Base-by-base conservation (phyloP, 352 stramenopile genomes). In the Phytophthora chlamydospora region DNA sequence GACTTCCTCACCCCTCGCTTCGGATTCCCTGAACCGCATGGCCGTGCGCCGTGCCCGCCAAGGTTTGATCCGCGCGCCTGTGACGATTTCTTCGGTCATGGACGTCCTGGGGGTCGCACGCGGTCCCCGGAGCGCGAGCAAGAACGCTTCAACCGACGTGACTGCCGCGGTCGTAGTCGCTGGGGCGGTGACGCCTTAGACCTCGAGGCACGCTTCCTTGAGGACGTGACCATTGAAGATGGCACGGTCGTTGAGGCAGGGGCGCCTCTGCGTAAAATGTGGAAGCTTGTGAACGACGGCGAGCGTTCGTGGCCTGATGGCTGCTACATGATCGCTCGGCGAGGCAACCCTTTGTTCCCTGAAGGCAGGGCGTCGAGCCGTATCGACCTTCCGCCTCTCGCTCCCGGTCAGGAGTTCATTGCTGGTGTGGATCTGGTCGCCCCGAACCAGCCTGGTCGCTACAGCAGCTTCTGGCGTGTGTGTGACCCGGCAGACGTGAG, bases 391-490 rank as follows among this genome's bases (percentile, higher is more conserved):
- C 70, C 73, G 14, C 44, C 59, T 32, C 47, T 82, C n/a, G 45
- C 58, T 42, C 45, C 64, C 33, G 62, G 67, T 13, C 62, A 81
- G 27, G 58, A 75, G 36, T 71, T 67, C 43, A 68, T 78, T 21
- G 70, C 62, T 17, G 63, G 45, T 1, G 61, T 81, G 27, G 73
- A 75, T 8, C 44, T 86, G 43, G 47, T 63, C 10, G 64, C 72
- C 2, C 74, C 77, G 0, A 61, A 53, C n/a, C 32, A 68, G 7
- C 56, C 72, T 39, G 77, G 83, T n/a, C 83, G 85, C 19, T 95
- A 94, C 74, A 81, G 85, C 2, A 80, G 82, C 52, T 95, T 92
- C 71, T 96, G 88, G 83, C 86, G 87, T 35, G 68, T 96, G 24
- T 85, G 76, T 43, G 86, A 80, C 24, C 71, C 80, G 0, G 72